A percentile compares a stretch with the other conserved stretches of the same genome.
Evolutionary conservation across 2,329 filamentous ascomycete species (phyloP).

Genomic region (Colletotrichum lupini): DNA sequence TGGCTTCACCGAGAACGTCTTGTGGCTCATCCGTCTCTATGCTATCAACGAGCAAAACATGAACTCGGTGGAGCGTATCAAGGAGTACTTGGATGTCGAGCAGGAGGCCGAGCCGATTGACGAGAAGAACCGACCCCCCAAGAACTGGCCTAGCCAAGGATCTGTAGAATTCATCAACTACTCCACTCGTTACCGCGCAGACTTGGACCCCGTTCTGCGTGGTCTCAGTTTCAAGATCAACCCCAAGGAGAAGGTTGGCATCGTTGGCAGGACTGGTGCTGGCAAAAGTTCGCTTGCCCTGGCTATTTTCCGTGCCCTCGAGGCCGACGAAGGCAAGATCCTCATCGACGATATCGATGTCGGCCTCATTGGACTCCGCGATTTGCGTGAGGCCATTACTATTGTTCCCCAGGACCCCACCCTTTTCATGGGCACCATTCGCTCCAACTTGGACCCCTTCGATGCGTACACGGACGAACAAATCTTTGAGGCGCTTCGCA

Average conservation of each 20-base stretch:
- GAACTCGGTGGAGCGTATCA: constrained; percentile 98
- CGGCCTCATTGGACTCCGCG: constrained; percentile 88
- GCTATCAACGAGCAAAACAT: constrained; percentile 98
- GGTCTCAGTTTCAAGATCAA: constrained; percentile 88
- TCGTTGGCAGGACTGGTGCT: constrained; percentile 94
- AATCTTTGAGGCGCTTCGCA: constrained; percentile 85
- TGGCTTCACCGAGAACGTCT: constrained; percentile 94
- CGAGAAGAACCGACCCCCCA: constrained; percentile 79
- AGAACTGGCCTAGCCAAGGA: constrained; percentile 87
- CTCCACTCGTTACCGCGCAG: constrained; percentile 87
- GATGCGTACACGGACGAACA: constrained; percentile 88
- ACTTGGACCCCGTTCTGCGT: constrained; percentile 87
- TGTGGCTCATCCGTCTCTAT: constrained; percentile 96
- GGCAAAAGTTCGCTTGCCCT: constrained; percentile 96
- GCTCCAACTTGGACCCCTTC: constrained; percentile 94
- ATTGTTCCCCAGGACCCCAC: constrained; percentile 98
- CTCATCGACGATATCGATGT: constrained; percentile 93
- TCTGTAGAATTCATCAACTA: constrained; percentile 90
- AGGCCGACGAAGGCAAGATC: constrained; percentile 91
- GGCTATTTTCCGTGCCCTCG: constrained; percentile 91
- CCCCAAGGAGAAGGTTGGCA: constrained; percentile 91
- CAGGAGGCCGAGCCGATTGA: constrained; percentile 87
- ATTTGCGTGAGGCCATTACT: constrained; percentile 92
- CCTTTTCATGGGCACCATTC: constrained; percentile 90
- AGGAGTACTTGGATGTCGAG: constrained; percentile 96